A percentile compares a stretch with the other conserved stretches of the same genome.
phyloP scores from a whole-genome alignment of 2,329 filamentous ascomycete species.

The Fusarium equiseti region DNA sequence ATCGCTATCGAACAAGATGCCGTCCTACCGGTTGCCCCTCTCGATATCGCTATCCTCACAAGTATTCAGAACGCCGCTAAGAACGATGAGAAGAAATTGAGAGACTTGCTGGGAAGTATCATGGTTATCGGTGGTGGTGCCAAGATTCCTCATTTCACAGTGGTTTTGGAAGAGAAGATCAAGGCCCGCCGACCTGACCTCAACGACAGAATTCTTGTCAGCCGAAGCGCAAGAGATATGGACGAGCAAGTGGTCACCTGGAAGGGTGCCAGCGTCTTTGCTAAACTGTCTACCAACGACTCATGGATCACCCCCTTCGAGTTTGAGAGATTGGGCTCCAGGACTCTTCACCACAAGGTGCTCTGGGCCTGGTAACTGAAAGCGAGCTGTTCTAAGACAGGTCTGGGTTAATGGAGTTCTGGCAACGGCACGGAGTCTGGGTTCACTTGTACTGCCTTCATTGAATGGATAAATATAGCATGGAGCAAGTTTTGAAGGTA shows the following conservation, averaged over 20 bases:
- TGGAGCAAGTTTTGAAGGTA: slow-evolving; percentile 9
- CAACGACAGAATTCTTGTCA: slow-evolving; percentile 71
- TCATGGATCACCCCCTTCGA: slow-evolving; percentile 91
- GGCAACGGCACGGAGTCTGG: slow-evolving; percentile 44
- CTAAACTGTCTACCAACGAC: slow-evolving; percentile 91
- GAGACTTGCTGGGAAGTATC: slow-evolving; percentile 89
- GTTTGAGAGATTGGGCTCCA: slow-evolving; percentile 85
- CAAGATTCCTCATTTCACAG: slow-evolving; percentile 82
- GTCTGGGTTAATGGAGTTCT: slow-evolving; percentile 39
- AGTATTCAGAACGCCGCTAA: slow-evolving; percentile 89
- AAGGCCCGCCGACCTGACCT: slow-evolving; percentile 74
- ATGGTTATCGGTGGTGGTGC: slow-evolving; percentile 91
- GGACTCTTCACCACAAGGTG: slow-evolving; percentile 87
- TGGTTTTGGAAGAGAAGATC: slow-evolving; percentile 85
- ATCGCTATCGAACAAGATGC: slow-evolving; percentile 80
- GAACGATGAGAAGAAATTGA: slow-evolving; percentile 91
- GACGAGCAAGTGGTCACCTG: slow-evolving; percentile 97
- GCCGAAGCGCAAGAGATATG: slow-evolving; percentile 85
- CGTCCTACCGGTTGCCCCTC: slow-evolving; percentile 82
- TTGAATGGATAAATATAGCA: slow-evolving; percentile 15
- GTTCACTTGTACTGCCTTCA: slow-evolving; percentile 35
- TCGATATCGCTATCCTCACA: slow-evolving; percentile 90
- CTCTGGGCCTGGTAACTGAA: slow-evolving; percentile 68
- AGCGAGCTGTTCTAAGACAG: slow-evolving; percentile 10
- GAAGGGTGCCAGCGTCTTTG: slow-evolving; percentile 98